phyloP scores from a whole-genome alignment of 768 basidiomycete genomes.

The Lentinula sp. region DNA sequence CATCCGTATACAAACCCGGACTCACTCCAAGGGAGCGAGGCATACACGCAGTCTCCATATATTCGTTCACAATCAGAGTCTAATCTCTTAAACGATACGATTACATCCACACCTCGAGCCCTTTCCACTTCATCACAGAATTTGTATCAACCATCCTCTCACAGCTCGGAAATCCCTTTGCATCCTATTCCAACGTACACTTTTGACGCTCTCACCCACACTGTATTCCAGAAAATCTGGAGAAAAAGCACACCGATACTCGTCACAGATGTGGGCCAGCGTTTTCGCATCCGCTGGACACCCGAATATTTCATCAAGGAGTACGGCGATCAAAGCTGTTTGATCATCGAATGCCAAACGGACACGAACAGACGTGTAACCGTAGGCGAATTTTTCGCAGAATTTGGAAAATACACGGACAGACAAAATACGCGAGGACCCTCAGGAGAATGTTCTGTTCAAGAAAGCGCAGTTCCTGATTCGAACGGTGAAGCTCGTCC shows the following conservation, averaged over 20 bases:
- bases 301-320: conserved; percentile 75
- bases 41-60: background rate
- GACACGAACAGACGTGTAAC: conserved; percentile 57
- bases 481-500: conserved; percentile 25
- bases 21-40: background rate
- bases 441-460: background rate
- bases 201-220: conserved; percentile 46
- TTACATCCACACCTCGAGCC: background rate
- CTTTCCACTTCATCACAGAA: background rate
- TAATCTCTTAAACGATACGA: background rate
- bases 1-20: background rate
- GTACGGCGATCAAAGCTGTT: conserved; percentile 57
- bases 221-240: conserved; percentile 69
- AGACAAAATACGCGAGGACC: conserved; percentile 17
- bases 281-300: conserved; percentile 70
- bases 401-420: conserved; percentile 65
- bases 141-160: conserved; percentile 1
- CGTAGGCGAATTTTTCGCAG: conserved; percentile 73
- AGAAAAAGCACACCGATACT: conserved; percentile 67
- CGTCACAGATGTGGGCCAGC: conserved; percentile 56
- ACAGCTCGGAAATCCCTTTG: conserved; percentile 22
- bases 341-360: conserved; percentile 79
- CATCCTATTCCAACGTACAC: conserved; percentile 40
- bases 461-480: background rate
- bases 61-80: background rate